Percentiles rank a stretch among this genome's conserved stretches.
These are phyloP conservation scores for Panicum hallii DNA, from an alignment of 202 grass and related monocot species.

Conservation along the genomic window DNA sequence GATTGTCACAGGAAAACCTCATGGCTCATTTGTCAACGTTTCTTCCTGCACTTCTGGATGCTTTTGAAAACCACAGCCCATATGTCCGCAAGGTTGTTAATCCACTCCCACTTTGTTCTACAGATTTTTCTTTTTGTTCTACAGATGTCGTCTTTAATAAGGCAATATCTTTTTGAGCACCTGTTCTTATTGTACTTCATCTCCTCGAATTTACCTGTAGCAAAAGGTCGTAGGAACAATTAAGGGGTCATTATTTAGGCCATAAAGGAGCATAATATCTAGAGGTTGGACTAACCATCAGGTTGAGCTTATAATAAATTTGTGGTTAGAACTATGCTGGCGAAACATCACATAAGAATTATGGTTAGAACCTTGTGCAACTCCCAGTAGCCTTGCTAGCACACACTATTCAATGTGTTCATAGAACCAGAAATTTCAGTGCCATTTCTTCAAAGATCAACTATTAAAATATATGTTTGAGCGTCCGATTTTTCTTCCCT, in stretches of 20 bases:
- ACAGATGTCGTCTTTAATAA: not conserved
- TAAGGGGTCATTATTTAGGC: not conserved
- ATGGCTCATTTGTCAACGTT: conserved; percentile 72
- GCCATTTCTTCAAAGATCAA: not conserved
- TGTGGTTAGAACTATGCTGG: not conserved
- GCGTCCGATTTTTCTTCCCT: too few species aligned
- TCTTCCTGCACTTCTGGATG: conserved; percentile 70
- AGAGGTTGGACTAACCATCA: not conserved
- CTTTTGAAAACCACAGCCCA: conserved; percentile 65
- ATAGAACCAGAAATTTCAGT: conserved; percentile 10
- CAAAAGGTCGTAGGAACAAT: not conserved
- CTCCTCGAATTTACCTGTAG: not conserved
- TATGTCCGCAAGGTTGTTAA: conserved; percentile 73
- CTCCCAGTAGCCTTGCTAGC: not conserved
- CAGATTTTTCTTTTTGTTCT: not conserved
- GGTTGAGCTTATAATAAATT: not conserved
- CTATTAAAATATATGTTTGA: too few species aligned
- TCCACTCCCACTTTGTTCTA: conserved; percentile 22
- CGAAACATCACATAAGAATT: conserved; percentile 1
- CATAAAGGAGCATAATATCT: not conserved
- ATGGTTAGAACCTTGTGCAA: not conserved
- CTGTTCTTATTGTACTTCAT: not conserved
- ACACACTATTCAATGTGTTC: not conserved
- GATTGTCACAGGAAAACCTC: conserved; percentile 68
- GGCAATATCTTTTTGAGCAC: not conserved